Evolutionary conservation across 768 basidiomycete genomes (phyloP), one percentile per base, ranked within the genome.

Genomic region (Boletus bicolor): DNA sequence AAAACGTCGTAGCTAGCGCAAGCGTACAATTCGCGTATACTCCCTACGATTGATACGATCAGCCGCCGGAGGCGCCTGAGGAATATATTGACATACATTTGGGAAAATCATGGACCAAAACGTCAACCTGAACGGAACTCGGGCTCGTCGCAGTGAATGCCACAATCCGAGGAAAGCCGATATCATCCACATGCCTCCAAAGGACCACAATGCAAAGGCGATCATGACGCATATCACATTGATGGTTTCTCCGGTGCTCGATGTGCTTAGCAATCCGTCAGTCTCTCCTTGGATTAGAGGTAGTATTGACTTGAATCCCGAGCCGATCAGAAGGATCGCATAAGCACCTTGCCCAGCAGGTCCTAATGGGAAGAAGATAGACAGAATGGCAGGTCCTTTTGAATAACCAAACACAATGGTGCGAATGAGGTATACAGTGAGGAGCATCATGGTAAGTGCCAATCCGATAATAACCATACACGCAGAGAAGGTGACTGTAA

Each of bases 21-120:
- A 88, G 76, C 0, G 85, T 87, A 10, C 84, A 73, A 58, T 82
- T 83, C 2, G 85, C 84, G 59, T 85, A 87, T 0, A 87, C 86
- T n/a, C 82, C 81, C 80, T 82, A 48, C 24, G 17, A 57, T 43
- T 34, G 17, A 10, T 5, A 44, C 26, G 7, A 42, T 57, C 44
- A 52, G 41, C 49, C 35, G 10, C 59, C 21, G 35, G 19, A 43
- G 4, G 28, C 12, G 0, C 39, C 28, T 1, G 41, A 38, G 46
- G 26, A 39, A 21, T 49, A 34, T 7, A 48, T 32, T 19, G 15
- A 49, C 81, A 38, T 58, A 82, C 87, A 58, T 86, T 87, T 5
- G 87, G 87, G 64, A 89, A 89, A 58, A 88, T 82, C 39, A 85
- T 68, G 8, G 83, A 84, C 87, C 87, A 89, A 61, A 81, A 84